Percentiles rank a stretch among this genome's conserved stretches.
phyloP scores from a whole-genome alignment of 1,139 yeast species.

The Hansenula anomala region DNA sequence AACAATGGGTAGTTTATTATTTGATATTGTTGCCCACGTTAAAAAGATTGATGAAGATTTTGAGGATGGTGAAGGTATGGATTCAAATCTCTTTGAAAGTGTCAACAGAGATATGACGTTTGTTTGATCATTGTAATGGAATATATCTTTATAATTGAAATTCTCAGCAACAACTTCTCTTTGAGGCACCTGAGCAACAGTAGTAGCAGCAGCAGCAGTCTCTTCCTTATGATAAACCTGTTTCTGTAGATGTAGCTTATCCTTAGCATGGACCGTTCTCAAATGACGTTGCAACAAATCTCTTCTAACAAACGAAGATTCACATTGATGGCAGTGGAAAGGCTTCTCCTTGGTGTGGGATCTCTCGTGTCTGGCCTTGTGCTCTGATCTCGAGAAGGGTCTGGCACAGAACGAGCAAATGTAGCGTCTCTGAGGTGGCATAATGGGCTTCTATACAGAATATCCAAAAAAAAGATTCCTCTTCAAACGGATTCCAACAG shows the following conservation, averaged over 20 bases:
- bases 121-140: slow-evolving; percentile 7
- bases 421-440: slow-evolving; percentile 59
- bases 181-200: too few species aligned
- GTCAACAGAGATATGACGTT: slow-evolving; percentile 11
- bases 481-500: too few species aligned
- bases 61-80: too few species aligned
- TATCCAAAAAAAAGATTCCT: too few species aligned
- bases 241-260: neutral
- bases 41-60: slow-evolving; percentile 16
- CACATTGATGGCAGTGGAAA: slow-evolving; percentile 67
- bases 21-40: slow-evolving; percentile 21
- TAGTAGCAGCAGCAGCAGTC: too few species aligned
- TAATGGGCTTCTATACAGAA: too few species aligned
- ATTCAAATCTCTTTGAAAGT: slow-evolving; percentile 10
- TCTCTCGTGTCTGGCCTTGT: slow-evolving; percentile 76
- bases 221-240: too few species aligned
- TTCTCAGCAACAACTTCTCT: too few species aligned
- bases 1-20: slow-evolving; percentile 15
- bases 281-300: slow-evolving; percentile 75
- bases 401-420: slow-evolving; percentile 78
- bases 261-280: slow-evolving; percentile 59
- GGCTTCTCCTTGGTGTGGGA: slow-evolving; percentile 84
- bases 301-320: slow-evolving; percentile 70
- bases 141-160: neutral
- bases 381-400: slow-evolving; percentile 78